Base-by-base conservation (phyloP, 2,329 filamentous ascomycete species). In the Cladosporium sp. region DNA sequence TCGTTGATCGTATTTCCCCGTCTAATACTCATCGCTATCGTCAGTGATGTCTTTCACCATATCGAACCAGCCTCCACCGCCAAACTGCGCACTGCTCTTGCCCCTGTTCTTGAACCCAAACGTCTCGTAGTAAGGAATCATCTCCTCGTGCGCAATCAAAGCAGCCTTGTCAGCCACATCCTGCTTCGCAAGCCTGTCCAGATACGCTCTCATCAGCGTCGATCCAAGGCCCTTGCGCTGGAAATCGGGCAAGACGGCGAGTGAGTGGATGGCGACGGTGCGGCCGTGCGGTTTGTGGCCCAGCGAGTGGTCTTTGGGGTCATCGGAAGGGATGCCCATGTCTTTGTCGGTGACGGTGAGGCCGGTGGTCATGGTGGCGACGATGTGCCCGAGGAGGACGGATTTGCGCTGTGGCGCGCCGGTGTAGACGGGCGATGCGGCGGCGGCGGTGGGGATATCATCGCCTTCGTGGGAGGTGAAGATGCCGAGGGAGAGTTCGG, bases 241-340 rank as follows among this genome's bases (percentile, higher is more conserved):
- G 65, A 92, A 87, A 66, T 88, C 86, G 0, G 91, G 92, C 64
- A 90, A 83, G 6, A 97, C 89, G 21, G 91, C 91, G 5, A 97
- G 83, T 0, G 91, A 94, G 78, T 97, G 93, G 59, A 97, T 80
- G 64, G 88, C 91, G 64, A 97, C 84, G 0, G 91, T 96, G 52
- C 87, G 80, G 46, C 92, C 92, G 18, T 82, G 80, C 66, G 92
- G 87, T 71, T 90, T 86, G 77, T 96, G 91, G 35, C 92, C 92
- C 11, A 87, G 73, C 84, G 81, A 56, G 78, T 75, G 62, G 81
- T 78, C 62, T 75, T 76, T 64, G 73, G 33, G 69, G 65, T 59
- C 76, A 68, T 64, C 76, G 7, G 72, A 74, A 0, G 92, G 92
- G 50, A 89, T 83, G 26, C 83, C 85, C 91, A 97, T 96, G 69